Evolutionary conservation across 768 basidiomycete species (phyloP).

Genomic region (Podaxis pistillaris): DNA sequence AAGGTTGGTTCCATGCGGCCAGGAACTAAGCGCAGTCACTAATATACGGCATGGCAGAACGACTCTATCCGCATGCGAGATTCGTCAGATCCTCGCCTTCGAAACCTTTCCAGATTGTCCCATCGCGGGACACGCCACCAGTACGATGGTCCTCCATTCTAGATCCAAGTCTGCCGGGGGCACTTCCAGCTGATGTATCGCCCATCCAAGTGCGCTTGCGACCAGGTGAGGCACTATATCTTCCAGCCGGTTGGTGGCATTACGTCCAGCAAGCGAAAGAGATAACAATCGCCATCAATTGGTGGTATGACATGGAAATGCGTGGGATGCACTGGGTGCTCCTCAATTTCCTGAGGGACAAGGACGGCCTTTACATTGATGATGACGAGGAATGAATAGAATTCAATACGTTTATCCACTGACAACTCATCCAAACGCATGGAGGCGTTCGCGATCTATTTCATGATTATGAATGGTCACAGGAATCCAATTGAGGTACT

Average conservation of each 20-base stretch:
- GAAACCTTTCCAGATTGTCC: constrained; percentile 27
- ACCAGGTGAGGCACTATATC: constrained; percentile 80
- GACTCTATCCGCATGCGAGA: constrained; percentile 61
- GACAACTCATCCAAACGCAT: neutral
- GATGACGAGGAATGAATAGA: constrained; percentile 27
- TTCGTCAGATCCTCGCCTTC: constrained; percentile 49
- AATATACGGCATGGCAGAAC: constrained; percentile 37
- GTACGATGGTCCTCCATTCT: constrained; percentile 84
- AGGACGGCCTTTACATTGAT: constrained; percentile 21
- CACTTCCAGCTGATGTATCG: constrained; percentile 50
- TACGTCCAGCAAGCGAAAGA: constrained; percentile 72
- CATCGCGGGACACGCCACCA: constrained; percentile 31
- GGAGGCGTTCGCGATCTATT: neutral
- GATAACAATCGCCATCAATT: constrained; percentile 73
- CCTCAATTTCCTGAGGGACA: constrained; percentile 57
- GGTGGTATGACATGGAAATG: constrained; percentile 88
- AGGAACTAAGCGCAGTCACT: constrained; percentile 8
- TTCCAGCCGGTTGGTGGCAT: constrained; percentile 96
- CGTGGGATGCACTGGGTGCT: constrained; percentile 69
- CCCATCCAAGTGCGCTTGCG: constrained; percentile 66
- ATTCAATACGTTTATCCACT: neutral
- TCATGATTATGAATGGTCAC: neutral
- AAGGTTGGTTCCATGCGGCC: constrained; percentile 48
- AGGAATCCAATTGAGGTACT: neutral
- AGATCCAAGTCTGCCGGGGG: constrained; percentile 50